phyloP scores from a whole-genome alignment of 164 flowering plant species.

The Umbilicus rupestris region DNA sequence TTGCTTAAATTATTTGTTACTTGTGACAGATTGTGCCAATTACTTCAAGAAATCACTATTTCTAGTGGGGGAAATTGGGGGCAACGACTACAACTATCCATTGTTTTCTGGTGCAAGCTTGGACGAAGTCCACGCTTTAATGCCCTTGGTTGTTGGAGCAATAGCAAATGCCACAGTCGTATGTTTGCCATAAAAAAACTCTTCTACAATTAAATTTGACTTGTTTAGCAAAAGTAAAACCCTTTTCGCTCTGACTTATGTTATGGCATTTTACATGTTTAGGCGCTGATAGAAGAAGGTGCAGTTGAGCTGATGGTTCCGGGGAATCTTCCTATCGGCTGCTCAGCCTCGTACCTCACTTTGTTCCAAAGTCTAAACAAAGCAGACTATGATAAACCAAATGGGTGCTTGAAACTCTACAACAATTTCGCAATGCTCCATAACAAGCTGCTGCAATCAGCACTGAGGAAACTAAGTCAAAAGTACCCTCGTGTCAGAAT shows the following conservation, averaged over 20 bases:
- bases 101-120: slow-evolving; percentile 20
- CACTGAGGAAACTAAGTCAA: slow-evolving; percentile 22
- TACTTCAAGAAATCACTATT: slow-evolving; percentile 40
- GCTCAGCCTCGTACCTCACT: slow-evolving; percentile 35
- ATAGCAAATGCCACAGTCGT: slow-evolving; percentile 26
- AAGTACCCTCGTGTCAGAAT: slow-evolving; percentile 37
- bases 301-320: slow-evolving; percentile 45
- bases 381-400: slow-evolving; percentile 25
- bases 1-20: not conserved
- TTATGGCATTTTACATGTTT: not conserved
- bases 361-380: slow-evolving; percentile 19
- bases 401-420: slow-evolving; percentile 34
- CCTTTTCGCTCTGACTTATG: not conserved
- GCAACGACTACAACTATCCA: slow-evolving; percentile 43
- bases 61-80: slow-evolving; percentile 64
- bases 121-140: slow-evolving; percentile 17
- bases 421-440: slow-evolving; percentile 39
- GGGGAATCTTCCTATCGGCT: slow-evolving; percentile 50
- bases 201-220: not conserved
- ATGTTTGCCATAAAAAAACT: slow-evolving; percentile 7
- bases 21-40: slow-evolving; percentile 25
- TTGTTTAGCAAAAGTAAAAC: not conserved
- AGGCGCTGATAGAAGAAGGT: slow-evolving; percentile 47
- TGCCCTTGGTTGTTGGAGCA: slow-evolving; percentile 31
- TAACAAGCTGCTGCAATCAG: slow-evolving; percentile 31